phyloP scores from a whole-genome alignment of 1,284 basidiomycete species.

The Sporisorium sorghi region DNA sequence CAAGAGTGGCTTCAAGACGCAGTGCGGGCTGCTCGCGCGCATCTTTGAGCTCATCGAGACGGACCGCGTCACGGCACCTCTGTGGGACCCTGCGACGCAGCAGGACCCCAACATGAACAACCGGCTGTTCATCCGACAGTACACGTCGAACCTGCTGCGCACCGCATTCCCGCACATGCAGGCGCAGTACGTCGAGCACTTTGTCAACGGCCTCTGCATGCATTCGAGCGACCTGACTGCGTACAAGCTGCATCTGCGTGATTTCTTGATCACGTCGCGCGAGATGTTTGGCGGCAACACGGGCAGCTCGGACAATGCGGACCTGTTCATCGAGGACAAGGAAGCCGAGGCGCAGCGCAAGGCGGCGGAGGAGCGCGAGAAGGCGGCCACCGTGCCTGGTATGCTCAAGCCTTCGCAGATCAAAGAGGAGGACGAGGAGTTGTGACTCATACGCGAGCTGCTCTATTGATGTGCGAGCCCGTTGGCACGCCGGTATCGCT shows the following conservation, averaged over 20 bases:
- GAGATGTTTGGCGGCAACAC: slow-evolving; percentile 66
- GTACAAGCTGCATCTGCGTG: slow-evolving; percentile 89
- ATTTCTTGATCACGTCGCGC: slow-evolving; percentile 75
- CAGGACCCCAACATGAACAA: slow-evolving; percentile 83
- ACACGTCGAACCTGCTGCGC: slow-evolving; percentile 80
- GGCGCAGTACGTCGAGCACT: slow-evolving; percentile 69
- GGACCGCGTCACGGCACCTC: slow-evolving; percentile 82
- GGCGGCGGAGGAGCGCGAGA: slow-evolving; percentile 83
- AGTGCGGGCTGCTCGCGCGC: slow-evolving; percentile 76
- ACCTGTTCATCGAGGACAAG: slow-evolving; percentile 93
- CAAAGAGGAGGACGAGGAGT: slow-evolving; percentile 62
- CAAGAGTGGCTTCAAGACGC: slow-evolving; percentile 79
- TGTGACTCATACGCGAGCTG: slow-evolving; percentile 64
- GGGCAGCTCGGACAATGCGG: slow-evolving; percentile 78
- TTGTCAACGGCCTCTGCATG: slow-evolving; percentile 82
- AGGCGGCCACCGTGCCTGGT: slow-evolving; percentile 94
- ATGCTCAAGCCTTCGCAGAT: slow-evolving; percentile 85
- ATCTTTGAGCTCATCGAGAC: slow-evolving; percentile 93
- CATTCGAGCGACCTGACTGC: slow-evolving; percentile 81
- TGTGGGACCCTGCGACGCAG: slow-evolving; percentile 82
- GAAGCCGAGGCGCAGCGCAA: slow-evolving; percentile 81
- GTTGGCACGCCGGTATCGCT: no score
- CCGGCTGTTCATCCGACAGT: slow-evolving; percentile 84
- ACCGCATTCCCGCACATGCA: slow-evolving; percentile 66
- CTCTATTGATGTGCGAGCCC: slow-evolving; percentile 34